phyloP scores from a whole-genome alignment of 2,329 filamentous ascomycete species.

The Pseudogymnoascus sp. region DNA sequence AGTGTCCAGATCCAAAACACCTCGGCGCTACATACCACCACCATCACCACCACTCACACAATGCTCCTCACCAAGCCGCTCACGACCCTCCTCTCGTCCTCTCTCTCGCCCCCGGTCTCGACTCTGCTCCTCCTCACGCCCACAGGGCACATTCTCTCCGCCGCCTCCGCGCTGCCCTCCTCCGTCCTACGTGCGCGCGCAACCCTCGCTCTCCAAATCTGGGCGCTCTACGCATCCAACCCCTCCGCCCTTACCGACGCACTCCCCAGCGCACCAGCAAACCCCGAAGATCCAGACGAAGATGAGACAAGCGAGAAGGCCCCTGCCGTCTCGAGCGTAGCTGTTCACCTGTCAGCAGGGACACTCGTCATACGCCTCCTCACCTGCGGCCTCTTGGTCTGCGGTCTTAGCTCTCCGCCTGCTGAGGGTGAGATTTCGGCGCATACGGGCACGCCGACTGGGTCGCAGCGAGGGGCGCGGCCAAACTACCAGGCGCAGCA shows the following conservation, averaged over 20 bases:
- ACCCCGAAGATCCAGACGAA: constrained; percentile 18
- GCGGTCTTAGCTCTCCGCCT: constrained; percentile 46
- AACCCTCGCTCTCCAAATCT: constrained; percentile 56
- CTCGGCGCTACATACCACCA: constrained; percentile 19
- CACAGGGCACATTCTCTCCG: constrained; percentile 56
- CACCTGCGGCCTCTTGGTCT: constrained; percentile 53
- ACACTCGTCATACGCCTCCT: constrained; percentile 52
- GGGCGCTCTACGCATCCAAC: constrained; percentile 47
- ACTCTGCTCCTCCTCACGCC: constrained; percentile 54
- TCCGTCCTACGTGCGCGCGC: constrained; percentile 53
- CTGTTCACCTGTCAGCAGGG: constrained; percentile 48
- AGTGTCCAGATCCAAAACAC: constrained; percentile 9
- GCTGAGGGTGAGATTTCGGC: background rate
- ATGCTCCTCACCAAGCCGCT: constrained; percentile 58
- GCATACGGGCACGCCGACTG: background rate
- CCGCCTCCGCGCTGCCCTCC: constrained; percentile 50
- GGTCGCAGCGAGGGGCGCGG: background rate
- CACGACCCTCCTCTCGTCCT: constrained; percentile 52
- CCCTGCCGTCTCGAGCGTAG: constrained; percentile 20
- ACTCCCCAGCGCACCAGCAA: constrained; percentile 27
- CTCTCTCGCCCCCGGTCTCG: constrained; percentile 46
- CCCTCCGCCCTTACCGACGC: constrained; percentile 37
- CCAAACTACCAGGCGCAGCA: constrained; percentile 4
- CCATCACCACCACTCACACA: constrained; percentile 13
- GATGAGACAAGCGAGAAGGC: constrained; percentile 19